Conservation (phyloP, 2,329 filamentous ascomycete genomes). For the Claviceps digitariae region DNA sequence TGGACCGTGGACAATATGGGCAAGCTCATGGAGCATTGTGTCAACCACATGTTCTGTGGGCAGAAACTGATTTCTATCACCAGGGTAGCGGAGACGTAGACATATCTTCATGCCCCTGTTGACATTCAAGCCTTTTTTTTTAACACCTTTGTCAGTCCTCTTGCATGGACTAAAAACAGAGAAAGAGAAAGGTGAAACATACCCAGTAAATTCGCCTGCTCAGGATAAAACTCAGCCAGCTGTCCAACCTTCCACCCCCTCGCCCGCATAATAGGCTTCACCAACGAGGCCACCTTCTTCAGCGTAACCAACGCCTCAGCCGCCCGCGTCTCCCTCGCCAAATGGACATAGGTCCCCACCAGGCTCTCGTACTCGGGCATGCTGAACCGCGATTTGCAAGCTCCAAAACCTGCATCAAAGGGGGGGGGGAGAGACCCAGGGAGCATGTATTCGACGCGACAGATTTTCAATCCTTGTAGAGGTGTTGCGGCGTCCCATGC, state of each 20-base stretch:
- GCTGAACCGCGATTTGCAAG: not conserved
- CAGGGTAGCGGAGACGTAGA: constrained; percentile 63
- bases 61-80: constrained; percentile 64
- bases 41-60: constrained; percentile 70
- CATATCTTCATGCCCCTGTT: constrained; percentile 68
- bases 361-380: constrained; percentile 24
- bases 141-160: not conserved
- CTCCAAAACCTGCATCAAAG: not conserved
- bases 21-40: constrained; percentile 88
- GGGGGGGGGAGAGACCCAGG: no score
- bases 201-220: constrained; percentile 60
- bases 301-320: constrained; percentile 46
- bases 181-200: constrained; percentile 8
- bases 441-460: not conserved
- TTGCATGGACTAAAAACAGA: no score
- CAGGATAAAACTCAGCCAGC: constrained; percentile 75
- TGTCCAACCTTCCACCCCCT: constrained; percentile 66
- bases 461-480: not conserved
- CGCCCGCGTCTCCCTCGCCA: constrained; percentile 31
- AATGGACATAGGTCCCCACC: constrained; percentile 34
- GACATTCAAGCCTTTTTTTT: constrained; percentile 59
- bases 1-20: constrained; percentile 73
- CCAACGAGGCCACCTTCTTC: constrained; percentile 70
- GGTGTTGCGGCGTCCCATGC: not conserved
- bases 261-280: constrained; percentile 91